Evolutionary conservation across 768 basidiomycete species (phyloP).

Genomic region (Termitomyces sp.): DNA sequence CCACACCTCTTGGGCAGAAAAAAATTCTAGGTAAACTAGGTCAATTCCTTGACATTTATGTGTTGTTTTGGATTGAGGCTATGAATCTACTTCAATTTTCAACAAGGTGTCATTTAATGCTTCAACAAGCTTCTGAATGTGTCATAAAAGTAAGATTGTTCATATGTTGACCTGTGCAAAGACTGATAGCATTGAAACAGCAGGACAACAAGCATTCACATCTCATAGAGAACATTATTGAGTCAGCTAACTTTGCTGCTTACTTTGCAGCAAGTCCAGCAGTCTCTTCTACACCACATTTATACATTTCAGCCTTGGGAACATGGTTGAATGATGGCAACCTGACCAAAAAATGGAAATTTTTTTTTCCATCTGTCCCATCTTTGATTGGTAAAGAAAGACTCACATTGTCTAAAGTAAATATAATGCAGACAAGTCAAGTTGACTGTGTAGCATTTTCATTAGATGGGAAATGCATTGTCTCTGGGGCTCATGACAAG

Average conservation of each 20-base stretch:
- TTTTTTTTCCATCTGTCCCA: background rate
- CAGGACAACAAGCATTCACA: background rate
- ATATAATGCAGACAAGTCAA: background rate
- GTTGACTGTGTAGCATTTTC: background rate
- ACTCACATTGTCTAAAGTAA: background rate
- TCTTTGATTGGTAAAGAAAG: background rate
- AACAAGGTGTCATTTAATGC: constrained; percentile 13
- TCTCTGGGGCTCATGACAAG: background rate
- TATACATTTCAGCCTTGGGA: constrained; percentile 18
- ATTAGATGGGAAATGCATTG: background rate
- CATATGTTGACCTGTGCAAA: background rate
- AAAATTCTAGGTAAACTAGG: background rate
- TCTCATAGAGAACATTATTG: constrained; percentile 5
- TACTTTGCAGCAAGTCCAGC: constrained; percentile 13
- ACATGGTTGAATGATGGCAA: constrained; percentile 9
- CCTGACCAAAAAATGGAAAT: background rate
- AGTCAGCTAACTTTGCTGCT: constrained; percentile 15
- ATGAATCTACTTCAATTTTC: constrained; percentile 18
- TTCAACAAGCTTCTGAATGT: constrained; percentile 8
- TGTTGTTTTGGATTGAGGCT: constrained; percentile 21
- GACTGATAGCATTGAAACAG: background rate
- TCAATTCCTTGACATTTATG: constrained; percentile 12
- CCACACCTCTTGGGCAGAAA: background rate
- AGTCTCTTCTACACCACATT: constrained; percentile 13
- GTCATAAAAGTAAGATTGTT: background rate